Conservation (phyloP, 768 basidiomycete genomes). For the Boletus huronensis region DNA sequence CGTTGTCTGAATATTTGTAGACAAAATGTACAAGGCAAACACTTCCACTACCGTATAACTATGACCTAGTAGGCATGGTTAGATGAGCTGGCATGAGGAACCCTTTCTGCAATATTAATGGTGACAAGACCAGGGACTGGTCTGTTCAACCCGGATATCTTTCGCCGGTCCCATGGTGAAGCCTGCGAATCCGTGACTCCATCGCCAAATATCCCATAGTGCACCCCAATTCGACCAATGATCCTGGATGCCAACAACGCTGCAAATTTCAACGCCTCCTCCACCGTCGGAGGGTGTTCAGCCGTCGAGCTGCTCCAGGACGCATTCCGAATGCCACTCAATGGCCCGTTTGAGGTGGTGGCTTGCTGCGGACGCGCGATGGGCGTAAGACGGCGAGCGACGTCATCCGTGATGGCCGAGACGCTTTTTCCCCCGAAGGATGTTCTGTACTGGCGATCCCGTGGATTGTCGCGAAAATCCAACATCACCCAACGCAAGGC, state of each 20-base stretch:
- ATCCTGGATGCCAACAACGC: constrained; percentile 45
- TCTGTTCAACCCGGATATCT: constrained; percentile 7
- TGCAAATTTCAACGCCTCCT: constrained; percentile 51
- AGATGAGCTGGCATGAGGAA: constrained; percentile 2
- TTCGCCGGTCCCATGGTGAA: constrained; percentile 37
- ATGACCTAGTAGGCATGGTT: constrained; percentile 10
- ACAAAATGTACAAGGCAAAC: background rate
- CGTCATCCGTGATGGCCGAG: constrained; percentile 19
- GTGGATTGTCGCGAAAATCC: constrained; percentile 35
- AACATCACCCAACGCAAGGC: constrained; percentile 31
- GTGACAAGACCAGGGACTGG: background rate
- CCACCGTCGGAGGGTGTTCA: constrained; percentile 38
- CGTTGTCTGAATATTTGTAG: too few relatives aligned
- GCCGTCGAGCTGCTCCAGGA: background rate
- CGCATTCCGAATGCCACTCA: constrained; percentile 16
- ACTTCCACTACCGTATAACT: background rate
- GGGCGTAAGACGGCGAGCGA: constrained; percentile 12
- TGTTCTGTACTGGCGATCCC: constrained; percentile 21
- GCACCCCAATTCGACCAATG: constrained; percentile 33
- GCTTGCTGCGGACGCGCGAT: constrained; percentile 13
- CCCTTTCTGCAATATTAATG: background rate
- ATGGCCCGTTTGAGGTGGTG: constrained; percentile 3
- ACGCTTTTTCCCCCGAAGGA: constrained; percentile 18
- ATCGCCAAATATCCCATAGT: constrained; percentile 23
- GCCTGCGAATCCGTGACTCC: constrained; percentile 33